Evolutionary conservation across 2,329 filamentous ascomycete species (phyloP), one percentile per base, ranked within the genome.

Genomic region (Dendryphion nanum): DNA sequence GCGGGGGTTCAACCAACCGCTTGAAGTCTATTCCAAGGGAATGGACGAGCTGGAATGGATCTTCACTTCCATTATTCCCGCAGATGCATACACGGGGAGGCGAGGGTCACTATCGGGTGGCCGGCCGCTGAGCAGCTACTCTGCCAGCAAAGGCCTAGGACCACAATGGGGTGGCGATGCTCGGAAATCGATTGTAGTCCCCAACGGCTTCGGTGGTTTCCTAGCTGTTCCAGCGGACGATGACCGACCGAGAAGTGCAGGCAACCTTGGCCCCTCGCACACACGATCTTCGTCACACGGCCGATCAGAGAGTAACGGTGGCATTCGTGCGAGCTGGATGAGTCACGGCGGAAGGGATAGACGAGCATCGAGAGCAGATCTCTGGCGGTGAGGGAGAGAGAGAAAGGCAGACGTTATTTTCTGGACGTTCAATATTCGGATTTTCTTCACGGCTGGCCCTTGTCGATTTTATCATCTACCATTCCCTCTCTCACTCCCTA

Each of bases 1-100:
- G 1, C 48, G 53, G 7, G 66, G 66, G 16, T 70, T 84, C 46
- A 69, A 70, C 18, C 79, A 82, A 47, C 73, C 76, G 2, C 69
- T 85, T 16, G 74, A 80, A 47, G 74, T 85, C 24, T 85, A 81
- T 60, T 79, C 75, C 53, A 85, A 85, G 61, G 79, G 79, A n/a
- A 66, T 81, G 3, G 78, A 82, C 45, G 81, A 85, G 54, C 65
- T 81, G 17, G 81, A 85, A 51, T 85, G 82, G 81, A 81, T 82
- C 47, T 81, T 83, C 56, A 82, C 80, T 2, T 71, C 73, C 16
- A 77, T 83, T 41, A 68, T 76, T 20, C 79, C 79, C 1, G 48
- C 24, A 49, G 78, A 44, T 72, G 70, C 45, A 41, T 59, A 47
- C 53, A 33, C 31, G 10, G 66, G 53, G 54, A 62, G 50, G 50